Base-by-base conservation (phyloP, 139 green algal species). In the Prasinococcaceae sp. region DNA sequence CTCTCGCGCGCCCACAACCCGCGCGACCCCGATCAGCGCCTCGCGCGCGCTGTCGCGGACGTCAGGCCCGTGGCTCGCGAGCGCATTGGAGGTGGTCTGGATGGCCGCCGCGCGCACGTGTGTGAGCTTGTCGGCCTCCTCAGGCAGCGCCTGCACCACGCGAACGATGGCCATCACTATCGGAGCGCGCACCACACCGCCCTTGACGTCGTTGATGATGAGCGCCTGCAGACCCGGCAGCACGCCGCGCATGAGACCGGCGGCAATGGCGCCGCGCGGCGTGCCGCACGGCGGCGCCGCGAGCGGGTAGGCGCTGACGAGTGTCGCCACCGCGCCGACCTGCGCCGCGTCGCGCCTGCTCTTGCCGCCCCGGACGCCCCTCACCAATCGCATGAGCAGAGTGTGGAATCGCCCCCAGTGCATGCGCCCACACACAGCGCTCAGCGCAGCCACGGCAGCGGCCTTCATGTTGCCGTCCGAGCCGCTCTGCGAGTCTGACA, bases 1-100 rank as follows among this genome's bases (percentile, higher is more conserved):
- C 63, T 92, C 86, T n/a, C 48, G 16, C 0, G 79, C 58, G 0
- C 86, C 85, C 25, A 94, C 76, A 60, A 83, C 76, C 26, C 53
- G 53, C 12, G 67, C 68, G 58, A 92, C 74, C 16, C 64, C 56
- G 5, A 77, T 70, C 25, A 94, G 60, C 37, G 92, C 78, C 1
- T 55, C 49, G 10, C 86, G 73, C 8, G 84, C 76, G 45, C 77
- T 73, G 53, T 95, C 85, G 12, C 78, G 68, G 55, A 55, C 53
- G 23, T 33, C 22, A 58, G 92, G 86, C 22, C 16, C 25, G 36
- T 44, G 55, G 4, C 6, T 27, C 55, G 47, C 46, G 46, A 63
- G 55, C 12, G 29, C n/a, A 36, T 63, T 63, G 19, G 28, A 43
- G 10, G 55, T 19, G 14, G 8, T 22, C 33, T 65, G 57, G 33